Base-by-base conservation (phyloP, 1,284 basidiomycete genomes). In the Neonothopanus nambi region DNA sequence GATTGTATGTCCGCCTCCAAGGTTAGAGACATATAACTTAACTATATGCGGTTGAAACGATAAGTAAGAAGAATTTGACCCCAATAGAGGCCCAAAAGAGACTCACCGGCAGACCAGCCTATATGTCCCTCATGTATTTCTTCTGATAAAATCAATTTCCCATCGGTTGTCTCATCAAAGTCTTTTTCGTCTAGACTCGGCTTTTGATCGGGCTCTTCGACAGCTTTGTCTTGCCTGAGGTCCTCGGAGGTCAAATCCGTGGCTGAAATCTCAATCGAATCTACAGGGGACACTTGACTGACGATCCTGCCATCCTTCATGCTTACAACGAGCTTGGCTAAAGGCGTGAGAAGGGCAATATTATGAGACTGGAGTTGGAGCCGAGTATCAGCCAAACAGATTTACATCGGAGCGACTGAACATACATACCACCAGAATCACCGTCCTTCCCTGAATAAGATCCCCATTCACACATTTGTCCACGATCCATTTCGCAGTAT, bases 401-500 rank as follows among this genome's bases (percentile, higher is more conserved):
- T 44, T 8, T 20, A 48, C 24, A 24, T 18, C 33, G 44, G 37
- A 40, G 21, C 33, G 18, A 6, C 12, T 2, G 38, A 53, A 44
- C 30, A 30, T 20, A 70, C 82, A 58, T 64, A 85, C 84, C 55
- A 90, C 86, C 5, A 93, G 72, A 20, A 93, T 67, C 37, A 92
- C 72, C 0, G 90, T 93, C 42, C 90, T 77, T 4, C 80, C 84
- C 39, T 76, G 72, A 36, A 93, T 70, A 6, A 93, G 72, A 56
- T 87, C 82, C 3, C 89, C 87, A 40, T 71, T 68, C 67, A 93
- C 81, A 60, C 89, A 87, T 48, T 90, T 81, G 17, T 91, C 82
- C 11, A 92, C 81, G 54, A 93, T 85, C 81, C 82, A 91, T 58
- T 81, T 81, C 0, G 88, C 77, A 0, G 89, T 93, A 57, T 87